These are phyloP conservation scores for Trapa bicornis DNA, from an alignment of 345 rosid genomes.

Conservation along the genomic window DNA sequence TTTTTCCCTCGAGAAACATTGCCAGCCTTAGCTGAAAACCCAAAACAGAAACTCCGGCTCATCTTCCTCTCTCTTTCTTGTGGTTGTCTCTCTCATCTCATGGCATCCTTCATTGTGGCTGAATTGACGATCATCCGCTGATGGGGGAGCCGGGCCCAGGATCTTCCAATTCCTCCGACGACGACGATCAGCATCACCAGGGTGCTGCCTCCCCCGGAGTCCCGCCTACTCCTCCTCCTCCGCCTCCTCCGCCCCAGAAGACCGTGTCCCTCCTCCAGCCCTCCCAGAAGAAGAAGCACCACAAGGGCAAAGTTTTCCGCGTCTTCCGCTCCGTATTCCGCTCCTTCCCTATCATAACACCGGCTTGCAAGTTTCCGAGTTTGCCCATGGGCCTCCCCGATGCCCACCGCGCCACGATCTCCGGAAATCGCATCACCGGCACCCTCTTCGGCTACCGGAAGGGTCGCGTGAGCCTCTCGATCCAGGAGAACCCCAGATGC, in stretches of 20 bases:
- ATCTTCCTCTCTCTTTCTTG: background rate
- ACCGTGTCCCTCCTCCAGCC: slow-evolving; percentile 59
- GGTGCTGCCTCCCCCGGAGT: slow-evolving; percentile 1
- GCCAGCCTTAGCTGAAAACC: background rate
- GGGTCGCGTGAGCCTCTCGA: slow-evolving; percentile 27
- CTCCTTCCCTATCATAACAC: slow-evolving; percentile 57
- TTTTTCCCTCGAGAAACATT: background rate
- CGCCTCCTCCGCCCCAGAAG: slow-evolving; percentile 16
- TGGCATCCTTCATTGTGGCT: slow-evolving; percentile 19
- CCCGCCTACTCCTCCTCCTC: slow-evolving; percentile 10
- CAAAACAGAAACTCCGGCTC: background rate
- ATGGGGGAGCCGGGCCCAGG: slow-evolving; percentile 54
- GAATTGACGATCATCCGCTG: slow-evolving; percentile 17
- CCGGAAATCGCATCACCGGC: slow-evolving; percentile 23
- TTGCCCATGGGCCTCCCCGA: slow-evolving; percentile 20
- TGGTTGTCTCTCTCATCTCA: slow-evolving; percentile 2
- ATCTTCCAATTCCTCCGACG: slow-evolving; percentile 10
- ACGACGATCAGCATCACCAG: background rate
- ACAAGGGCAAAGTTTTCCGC: slow-evolving; percentile 36
- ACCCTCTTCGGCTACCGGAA: slow-evolving; percentile 38
- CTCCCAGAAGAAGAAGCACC: slow-evolving; percentile 30
- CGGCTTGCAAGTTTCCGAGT: slow-evolving; percentile 32
- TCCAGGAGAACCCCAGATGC: slow-evolving; percentile 29
- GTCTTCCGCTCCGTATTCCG: slow-evolving; percentile 67
- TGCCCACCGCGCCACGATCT: slow-evolving; percentile 6